Percentiles rank a stretch among this genome's conserved stretches.
These are phyloP conservation scores for Clonostachys sp. DNA, from an alignment of 2,329 filamentous ascomycete genomes.

Conservation along the genomic window DNA sequence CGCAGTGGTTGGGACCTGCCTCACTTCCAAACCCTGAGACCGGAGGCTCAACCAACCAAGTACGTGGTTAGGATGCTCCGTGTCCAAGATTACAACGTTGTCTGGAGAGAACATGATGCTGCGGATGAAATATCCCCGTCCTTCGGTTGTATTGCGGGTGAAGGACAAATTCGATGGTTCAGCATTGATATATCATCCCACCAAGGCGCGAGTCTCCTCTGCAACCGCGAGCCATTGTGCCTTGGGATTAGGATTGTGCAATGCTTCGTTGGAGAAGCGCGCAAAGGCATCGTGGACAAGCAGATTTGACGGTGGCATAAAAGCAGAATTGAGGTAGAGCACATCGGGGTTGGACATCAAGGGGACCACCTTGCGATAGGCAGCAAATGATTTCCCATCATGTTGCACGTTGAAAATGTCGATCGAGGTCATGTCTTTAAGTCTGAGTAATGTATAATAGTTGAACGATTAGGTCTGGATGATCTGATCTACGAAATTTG, in stretches of 20 bases:
- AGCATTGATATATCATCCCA: slow-evolving; percentile 20
- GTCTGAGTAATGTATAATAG: too few relatives aligned
- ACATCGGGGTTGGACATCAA: too few relatives aligned
- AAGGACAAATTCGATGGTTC: slow-evolving; percentile 11
- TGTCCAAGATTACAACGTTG: slow-evolving; percentile 22
- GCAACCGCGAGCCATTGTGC: slow-evolving; percentile 9
- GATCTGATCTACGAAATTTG: too few relatives aligned
- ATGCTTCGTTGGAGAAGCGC: slow-evolving; percentile 14
- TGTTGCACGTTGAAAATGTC: too few relatives aligned
- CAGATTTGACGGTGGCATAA: slow-evolving; percentile 20
- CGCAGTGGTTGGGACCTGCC: slow-evolving; percentile 8
- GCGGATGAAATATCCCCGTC: slow-evolving; percentile 16
- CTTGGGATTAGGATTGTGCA: slow-evolving; percentile 14
- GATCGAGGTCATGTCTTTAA: too few relatives aligned
- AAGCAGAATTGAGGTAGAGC: slow-evolving; percentile 19
- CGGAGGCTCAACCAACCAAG: slow-evolving; percentile 20
- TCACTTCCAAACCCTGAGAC: slow-evolving; percentile 16
- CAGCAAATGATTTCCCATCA: too few relatives aligned
- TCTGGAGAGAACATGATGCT: slow-evolving; percentile 13
- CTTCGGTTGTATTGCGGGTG: slow-evolving; percentile 25
- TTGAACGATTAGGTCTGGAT: too few relatives aligned
- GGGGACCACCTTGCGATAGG: too few relatives aligned
- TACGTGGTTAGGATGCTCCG: slow-evolving; percentile 22
- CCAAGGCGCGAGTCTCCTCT: slow-evolving; percentile 10
- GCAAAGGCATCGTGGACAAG: slow-evolving; percentile 19